Base-by-base conservation (phyloP, 208 protist species). In the Novymonas esmeraldas region DNA sequence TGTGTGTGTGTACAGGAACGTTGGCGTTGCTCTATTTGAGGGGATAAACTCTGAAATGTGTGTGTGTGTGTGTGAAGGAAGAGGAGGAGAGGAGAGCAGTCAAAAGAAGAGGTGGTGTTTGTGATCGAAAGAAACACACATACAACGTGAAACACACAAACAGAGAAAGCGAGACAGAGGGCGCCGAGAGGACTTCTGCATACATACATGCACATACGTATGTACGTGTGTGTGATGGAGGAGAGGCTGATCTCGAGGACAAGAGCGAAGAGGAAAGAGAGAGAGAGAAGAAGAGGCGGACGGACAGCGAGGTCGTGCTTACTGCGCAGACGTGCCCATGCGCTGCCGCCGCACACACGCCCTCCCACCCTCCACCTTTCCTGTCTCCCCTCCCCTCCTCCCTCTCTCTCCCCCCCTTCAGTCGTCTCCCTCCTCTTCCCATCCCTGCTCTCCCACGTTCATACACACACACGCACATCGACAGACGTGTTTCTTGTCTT, bases 101-200 rank as follows among this genome's bases (percentile, higher is more conserved):
- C 22, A 56, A 56, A 56, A 56, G 28, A 56, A 28, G 50, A 13
- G 50, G 29, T 29, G 50, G 28, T 11, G 28, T 34, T 33, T 24
- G 16, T 34, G 49, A 49, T 33, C 55, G 29, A 42, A 16, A 59
- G 46, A 48, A 34, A 51, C 5, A 63, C 6, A 63, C 36, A 63
- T 9, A 48, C 18, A 48, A 11, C 10, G 16, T 4, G 22, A 48
- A 48, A 20, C 16, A 48, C 44, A 48, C n/a, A n/a, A n/a, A n/a
- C n/a, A n/a, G n/a, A n/a, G n/a, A n/a, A n/a, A n/a, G n/a, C n/a
- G n/a, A n/a, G n/a, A n/a, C n/a, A n/a, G n/a, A n/a, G n/a, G n/a
- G n/a, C n/a, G n/a, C n/a, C n/a, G n/a, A 48, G 16, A 20, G 44
- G 16, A 4, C 16, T 48, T 48, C 44, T 13, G 18, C 7, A 20